Evolutionary conservation across 2,329 filamentous ascomycete genomes (phyloP).

Genomic region (Xylaria polymorpha): DNA sequence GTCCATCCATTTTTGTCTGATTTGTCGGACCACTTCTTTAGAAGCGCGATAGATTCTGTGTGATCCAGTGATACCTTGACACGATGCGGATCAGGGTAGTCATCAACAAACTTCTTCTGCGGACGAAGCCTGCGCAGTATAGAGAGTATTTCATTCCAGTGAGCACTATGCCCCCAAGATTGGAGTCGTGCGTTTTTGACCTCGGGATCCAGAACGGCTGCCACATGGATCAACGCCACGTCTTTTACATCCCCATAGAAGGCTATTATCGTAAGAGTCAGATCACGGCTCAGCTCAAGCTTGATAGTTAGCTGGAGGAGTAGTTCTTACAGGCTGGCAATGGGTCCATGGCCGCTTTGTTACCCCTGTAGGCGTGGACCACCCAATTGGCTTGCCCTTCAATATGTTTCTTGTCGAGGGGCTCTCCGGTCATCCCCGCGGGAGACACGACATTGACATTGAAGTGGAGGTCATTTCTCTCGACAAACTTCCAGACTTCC

Average conservation of each 20-base stretch:
- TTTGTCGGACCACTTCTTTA: conserved; percentile 17
- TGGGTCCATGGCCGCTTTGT: conserved; percentile 12
- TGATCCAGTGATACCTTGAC: conserved; percentile 22
- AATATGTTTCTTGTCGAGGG: conserved; percentile 20
- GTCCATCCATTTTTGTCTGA: conserved; percentile 21
- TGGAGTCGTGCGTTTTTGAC: conserved; percentile 24
- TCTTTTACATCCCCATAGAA: conserved; percentile 24
- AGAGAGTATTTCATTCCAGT: conserved; percentile 20
- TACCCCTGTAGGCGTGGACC: conserved; percentile 23
- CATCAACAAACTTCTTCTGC: conserved; percentile 21
- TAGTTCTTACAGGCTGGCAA: conserved; percentile 18
- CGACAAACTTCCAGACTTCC: conserved; percentile 22
- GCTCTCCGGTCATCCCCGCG: conserved; percentile 20
- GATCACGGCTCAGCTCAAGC: not conserved
- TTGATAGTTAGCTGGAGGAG: not conserved
- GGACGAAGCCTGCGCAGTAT: conserved; percentile 15
- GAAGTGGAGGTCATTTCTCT: conserved; percentile 9
- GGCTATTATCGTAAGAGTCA: conserved; percentile 14
- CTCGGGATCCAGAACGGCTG: conserved; percentile 23
- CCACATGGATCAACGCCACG: conserved; percentile 27
- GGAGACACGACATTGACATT: conserved; percentile 24
- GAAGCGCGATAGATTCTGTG: conserved; percentile 20
- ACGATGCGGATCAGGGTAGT: conserved; percentile 22
- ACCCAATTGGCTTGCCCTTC: conserved; percentile 25
- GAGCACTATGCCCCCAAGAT: conserved; percentile 24